phyloP scores from a whole-genome alignment of 495 filamentous ascomycete species.

The Penicillium verhagenii region DNA sequence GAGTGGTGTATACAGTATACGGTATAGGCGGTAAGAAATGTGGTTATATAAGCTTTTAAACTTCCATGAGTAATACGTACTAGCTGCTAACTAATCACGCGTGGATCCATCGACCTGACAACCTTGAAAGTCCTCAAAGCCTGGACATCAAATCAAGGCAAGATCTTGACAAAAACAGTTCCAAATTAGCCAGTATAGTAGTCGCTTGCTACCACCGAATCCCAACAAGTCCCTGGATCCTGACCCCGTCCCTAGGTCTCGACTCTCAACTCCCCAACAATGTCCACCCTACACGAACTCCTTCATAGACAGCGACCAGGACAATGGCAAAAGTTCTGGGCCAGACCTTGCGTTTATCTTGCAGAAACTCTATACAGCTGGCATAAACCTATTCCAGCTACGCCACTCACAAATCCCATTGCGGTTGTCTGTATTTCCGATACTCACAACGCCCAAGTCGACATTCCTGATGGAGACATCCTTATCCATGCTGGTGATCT shows the following conservation, averaged over 20 bases:
- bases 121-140: no score
- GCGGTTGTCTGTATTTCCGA: constrained; percentile 63
- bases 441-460: constrained; percentile 63
- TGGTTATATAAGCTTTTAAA: no score
- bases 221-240: not conserved
- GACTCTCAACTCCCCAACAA: not conserved
- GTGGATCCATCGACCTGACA: no score
- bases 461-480: constrained; percentile 66
- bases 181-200: not conserved
- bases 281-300: constrained; percentile 14
- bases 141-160: not conserved
- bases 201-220: not conserved
- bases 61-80: no score
- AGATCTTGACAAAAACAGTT: not conserved
- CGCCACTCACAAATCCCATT: constrained; percentile 11
- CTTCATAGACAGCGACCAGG: constrained; percentile 16
- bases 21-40: no score
- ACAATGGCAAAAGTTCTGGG: constrained; percentile 17
- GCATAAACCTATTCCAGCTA: constrained; percentile 11
- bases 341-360: constrained; percentile 18
- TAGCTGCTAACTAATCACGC: no score
- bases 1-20: no score
- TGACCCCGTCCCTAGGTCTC: not conserved
- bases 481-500: constrained; percentile 78
- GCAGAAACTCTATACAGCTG: constrained; percentile 18